Percentiles rank a stretch among this genome's conserved stretches.
Evolutionary conservation across 148 eudicot genomes (phyloP).

Genomic region (Persicaria tinctoria): DNA sequence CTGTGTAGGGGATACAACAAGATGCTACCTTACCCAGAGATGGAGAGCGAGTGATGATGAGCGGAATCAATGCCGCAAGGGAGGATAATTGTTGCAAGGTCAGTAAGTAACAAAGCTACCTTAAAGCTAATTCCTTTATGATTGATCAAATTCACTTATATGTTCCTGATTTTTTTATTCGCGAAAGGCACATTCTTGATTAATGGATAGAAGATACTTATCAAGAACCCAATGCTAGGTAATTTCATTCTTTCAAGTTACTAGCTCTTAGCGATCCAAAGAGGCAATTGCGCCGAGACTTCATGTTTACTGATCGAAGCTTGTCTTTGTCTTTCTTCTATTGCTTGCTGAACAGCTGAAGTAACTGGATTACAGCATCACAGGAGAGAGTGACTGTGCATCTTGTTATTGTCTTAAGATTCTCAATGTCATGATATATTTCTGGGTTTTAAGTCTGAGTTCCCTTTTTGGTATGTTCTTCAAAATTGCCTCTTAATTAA

Average conservation of each 20-base stretch:
- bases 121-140: neutral
- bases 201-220: neutral
- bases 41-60: neutral
- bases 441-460: too few relatives aligned
- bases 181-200: neutral
- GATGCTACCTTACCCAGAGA: neutral
- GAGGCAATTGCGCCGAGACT: neutral
- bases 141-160: neutral
- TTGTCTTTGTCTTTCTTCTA: too few relatives aligned
- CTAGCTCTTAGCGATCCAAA: neutral
- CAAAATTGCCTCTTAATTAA: too few relatives aligned
- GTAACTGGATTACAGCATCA: too few relatives aligned
- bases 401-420: too few relatives aligned
- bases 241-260: neutral
- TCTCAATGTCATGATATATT: too few relatives aligned
- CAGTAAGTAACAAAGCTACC: neutral
- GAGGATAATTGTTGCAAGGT: neutral
- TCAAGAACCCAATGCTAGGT: constrained; percentile 1
- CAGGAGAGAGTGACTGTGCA: too few relatives aligned
- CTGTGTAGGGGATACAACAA: neutral
- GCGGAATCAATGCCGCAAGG: neutral
- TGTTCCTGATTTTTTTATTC: neutral
- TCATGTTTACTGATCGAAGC: neutral
- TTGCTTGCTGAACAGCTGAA: too few relatives aligned
- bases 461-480: too few relatives aligned